phyloP scores from a whole-genome alignment of 2,329 filamentous ascomycete species.

The Cercospora nicotianae region DNA sequence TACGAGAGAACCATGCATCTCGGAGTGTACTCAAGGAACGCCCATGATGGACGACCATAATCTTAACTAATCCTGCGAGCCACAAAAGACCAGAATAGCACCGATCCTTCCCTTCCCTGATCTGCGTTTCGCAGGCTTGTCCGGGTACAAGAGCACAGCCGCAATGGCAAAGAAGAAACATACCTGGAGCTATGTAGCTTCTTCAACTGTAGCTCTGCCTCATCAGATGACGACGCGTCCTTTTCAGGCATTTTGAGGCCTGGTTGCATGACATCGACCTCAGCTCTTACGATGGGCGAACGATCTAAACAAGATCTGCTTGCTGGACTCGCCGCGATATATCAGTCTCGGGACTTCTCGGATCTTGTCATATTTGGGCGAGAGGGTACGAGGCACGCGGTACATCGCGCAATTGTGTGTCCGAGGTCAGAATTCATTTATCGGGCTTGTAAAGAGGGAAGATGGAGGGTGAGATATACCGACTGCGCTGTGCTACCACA shows the following conservation, averaged over 20 bases:
- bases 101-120: background rate
- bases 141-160: slow-evolving; percentile 9
- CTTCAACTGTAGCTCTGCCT: background rate
- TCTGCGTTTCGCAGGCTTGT: background rate
- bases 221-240: background rate
- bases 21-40: background rate
- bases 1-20: background rate
- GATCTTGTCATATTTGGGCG: slow-evolving; percentile 25
- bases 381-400: slow-evolving; percentile 24
- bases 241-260: background rate
- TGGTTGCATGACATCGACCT: slow-evolving; percentile 9
- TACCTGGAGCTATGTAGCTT: background rate
- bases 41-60: background rate
- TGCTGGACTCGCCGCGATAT: slow-evolving; percentile 24
- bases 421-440: slow-evolving; percentile 28
- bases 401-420: slow-evolving; percentile 31
- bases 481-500: slow-evolving; percentile 3
- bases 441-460: slow-evolving; percentile 21
- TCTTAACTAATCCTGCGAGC: background rate
- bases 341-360: slow-evolving; percentile 28
- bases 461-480: slow-evolving; percentile 25
- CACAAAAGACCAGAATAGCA: slow-evolving; percentile 6
- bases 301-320: slow-evolving; percentile 23
- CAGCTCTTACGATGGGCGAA: slow-evolving; percentile 20
- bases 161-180: background rate